Base-by-base conservation (phyloP, 768 basidiomycete genomes). In the Boletus rubroflammeus region DNA sequence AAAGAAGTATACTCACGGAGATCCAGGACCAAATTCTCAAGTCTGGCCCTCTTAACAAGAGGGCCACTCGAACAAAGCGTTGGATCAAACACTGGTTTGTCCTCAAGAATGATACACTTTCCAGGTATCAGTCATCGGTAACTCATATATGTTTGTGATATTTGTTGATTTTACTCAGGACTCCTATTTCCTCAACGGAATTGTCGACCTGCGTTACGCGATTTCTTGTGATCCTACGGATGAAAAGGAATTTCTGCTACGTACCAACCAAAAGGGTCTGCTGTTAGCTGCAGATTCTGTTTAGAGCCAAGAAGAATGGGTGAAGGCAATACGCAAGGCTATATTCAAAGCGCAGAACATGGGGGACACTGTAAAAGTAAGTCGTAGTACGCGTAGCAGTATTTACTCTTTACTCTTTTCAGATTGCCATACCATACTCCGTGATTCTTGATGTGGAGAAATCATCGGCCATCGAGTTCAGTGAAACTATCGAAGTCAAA, bases 11-110 rank as follows among this genome's bases (percentile, higher is more conserved):
- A 42, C 59, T 66, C n/a, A 64, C 56, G 25, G 54, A 35, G 54
- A 54, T 51, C 48, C 53, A 97, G 93, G 90, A 95, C 65, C 88
- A 94, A 78, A 75, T 95, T 2, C 77, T 98, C 41, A 98, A 98
- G 69, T 96, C 93, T 0, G 97, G 94, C 0, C 85, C 86, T 3
- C 77, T 99, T 36, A 84, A 81, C 62, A 97, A 96, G 78, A 92
- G 87, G 65, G 84, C 92, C 0, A 85, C 86, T 51, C 81, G 90
- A 50, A 95, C 93, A 8, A 95, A 93, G 64, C 84, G 93, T 21
- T 95, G 90, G 87, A 84, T 88, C 62, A 93, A 89, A 67, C 93
- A 93, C 69, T 98, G 97, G 97, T 95, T 98, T 62, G 82, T 96
- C 2, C 78, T 99, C 46, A 94, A 92, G 81, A 96, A 98, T 56